Conservation (phyloP, 768 basidiomycete genomes). For the Mycena latifolia region DNA sequence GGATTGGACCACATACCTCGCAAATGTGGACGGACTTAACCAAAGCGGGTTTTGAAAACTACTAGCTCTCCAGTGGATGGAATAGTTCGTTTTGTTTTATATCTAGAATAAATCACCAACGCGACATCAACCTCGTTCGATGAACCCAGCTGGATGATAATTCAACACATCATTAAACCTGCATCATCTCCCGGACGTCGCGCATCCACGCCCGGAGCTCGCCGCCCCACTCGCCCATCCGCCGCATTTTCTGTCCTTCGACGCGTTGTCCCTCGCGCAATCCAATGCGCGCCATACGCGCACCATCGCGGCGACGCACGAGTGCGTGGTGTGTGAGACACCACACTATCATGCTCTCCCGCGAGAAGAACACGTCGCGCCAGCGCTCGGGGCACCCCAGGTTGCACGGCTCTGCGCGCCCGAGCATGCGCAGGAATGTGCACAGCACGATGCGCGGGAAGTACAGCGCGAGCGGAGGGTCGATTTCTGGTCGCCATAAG, state of each 20-base stretch:
- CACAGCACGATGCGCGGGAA: conserved; percentile 69
- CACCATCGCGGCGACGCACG: conserved; percentile 41
- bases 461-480: conserved; percentile 72
- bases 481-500: conserved; percentile 62
- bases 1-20: too few relatives aligned
- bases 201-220: conserved; percentile 58
- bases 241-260: conserved; percentile 52
- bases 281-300: conserved; percentile 47
- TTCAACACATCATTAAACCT: too few relatives aligned
- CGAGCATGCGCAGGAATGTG: conserved; percentile 62
- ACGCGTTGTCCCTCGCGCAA: conserved; percentile 45
- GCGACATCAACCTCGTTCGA: too few relatives aligned
- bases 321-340: conserved; percentile 55
- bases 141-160: too few relatives aligned
- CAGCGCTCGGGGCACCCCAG: conserved; percentile 44
- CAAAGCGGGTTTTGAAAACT: too few relatives aligned
- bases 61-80: too few relatives aligned
- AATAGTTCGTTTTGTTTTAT: too few relatives aligned
- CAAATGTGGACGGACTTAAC: too few relatives aligned
- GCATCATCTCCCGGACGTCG: too few relatives aligned
- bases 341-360: conserved; percentile 65
- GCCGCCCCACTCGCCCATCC: conserved; percentile 63
- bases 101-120: too few relatives aligned
- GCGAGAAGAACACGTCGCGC: conserved; percentile 55
- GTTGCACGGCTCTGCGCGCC: conserved; percentile 54